These are phyloP conservation scores for Globisporangium parvum DNA, from an alignment of 352 stramenopile genomes.

Conservation along the genomic window DNA sequence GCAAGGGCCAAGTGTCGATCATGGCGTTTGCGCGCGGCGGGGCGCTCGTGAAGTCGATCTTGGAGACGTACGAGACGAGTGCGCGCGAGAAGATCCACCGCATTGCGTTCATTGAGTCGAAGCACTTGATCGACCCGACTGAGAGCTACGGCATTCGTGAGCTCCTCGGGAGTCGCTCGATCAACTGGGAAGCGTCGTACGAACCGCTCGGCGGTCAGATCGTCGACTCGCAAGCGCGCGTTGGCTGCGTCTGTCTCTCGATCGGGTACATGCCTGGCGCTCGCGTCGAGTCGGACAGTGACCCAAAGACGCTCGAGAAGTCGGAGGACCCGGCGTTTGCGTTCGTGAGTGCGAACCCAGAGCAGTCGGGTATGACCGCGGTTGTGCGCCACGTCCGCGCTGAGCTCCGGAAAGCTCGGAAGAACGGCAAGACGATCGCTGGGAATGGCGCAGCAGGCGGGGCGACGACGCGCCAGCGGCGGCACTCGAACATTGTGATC, in stretches of 20 bases:
- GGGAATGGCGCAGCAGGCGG: constrained; percentile 1
- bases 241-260: constrained; percentile 84
- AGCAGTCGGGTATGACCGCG: constrained; percentile 77
- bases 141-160: constrained; percentile 74
- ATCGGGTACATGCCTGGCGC: constrained; percentile 71
- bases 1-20: constrained; percentile 80
- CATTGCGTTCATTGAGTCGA: constrained; percentile 83
- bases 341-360: constrained; percentile 74
- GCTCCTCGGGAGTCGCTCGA: constrained; percentile 76
- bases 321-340: constrained; percentile 76
- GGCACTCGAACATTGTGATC: constrained; percentile 85
- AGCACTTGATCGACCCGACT: constrained; percentile 81
- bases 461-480: constrained; percentile 16
- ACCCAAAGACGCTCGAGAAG: constrained; percentile 69
- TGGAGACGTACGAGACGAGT: constrained; percentile 72
- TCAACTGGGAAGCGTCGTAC: constrained; percentile 86
- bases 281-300: constrained; percentile 47
- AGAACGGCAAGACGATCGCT: constrained; percentile 14
- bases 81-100: constrained; percentile 77
- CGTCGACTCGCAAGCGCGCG: constrained; percentile 77
- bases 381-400: constrained; percentile 74
- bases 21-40: constrained; percentile 79
- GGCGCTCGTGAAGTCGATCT: constrained; percentile 75
- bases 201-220: constrained; percentile 81
- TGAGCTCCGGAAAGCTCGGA: constrained; percentile 46